These are phyloP conservation scores for Trichocladium uniseriatum DNA, from an alignment of 495 filamentous ascomycete species.

Conservation along the genomic window DNA sequence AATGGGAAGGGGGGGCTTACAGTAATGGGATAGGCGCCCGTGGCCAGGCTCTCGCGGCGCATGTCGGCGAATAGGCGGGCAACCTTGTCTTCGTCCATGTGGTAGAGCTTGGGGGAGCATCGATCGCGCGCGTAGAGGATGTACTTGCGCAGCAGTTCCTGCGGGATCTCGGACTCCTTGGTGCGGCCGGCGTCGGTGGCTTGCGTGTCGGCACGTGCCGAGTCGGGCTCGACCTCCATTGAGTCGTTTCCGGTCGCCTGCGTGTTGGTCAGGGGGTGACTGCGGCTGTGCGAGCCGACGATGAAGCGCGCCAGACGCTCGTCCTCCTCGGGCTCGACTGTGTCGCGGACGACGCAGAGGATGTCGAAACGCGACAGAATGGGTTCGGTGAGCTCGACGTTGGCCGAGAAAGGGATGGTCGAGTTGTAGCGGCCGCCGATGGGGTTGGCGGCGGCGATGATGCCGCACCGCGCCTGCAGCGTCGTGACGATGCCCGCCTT, in stretches of 20 bases:
- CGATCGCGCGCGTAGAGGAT: slow-evolving; percentile 92
- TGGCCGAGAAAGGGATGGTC: slow-evolving; percentile 87
- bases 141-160: slow-evolving; percentile 91
- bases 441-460: slow-evolving; percentile 95
- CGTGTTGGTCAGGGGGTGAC: slow-evolving; percentile 61
- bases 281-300: slow-evolving; percentile 81
- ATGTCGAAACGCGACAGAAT: slow-evolving; percentile 99
- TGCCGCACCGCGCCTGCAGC: slow-evolving; percentile 92
- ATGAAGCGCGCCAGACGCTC: slow-evolving; percentile 93
- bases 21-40: slow-evolving; percentile 95
- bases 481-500: slow-evolving; percentile 99
- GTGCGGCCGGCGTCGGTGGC: slow-evolving; percentile 37
- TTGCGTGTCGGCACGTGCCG: slow-evolving; percentile 22
- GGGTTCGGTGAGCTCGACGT: slow-evolving; percentile 94
- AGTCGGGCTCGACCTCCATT: slow-evolving; percentile 51
- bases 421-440: slow-evolving; percentile 95
- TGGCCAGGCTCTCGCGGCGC: slow-evolving; percentile 82
- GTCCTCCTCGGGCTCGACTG: slow-evolving; percentile 93
- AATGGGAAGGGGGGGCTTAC: slow-evolving; percentile 41
- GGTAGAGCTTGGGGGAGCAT: slow-evolving; percentile 85
- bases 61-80: slow-evolving; percentile 93
- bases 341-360: slow-evolving; percentile 91
- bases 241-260: slow-evolving; percentile 42
- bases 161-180: slow-evolving; percentile 73
- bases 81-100: slow-evolving; percentile 97